Evolutionary conservation across 225 moss, liverwort and hornwort species (phyloP).

Genomic region (Pseudoscleropodium purum): DNA sequence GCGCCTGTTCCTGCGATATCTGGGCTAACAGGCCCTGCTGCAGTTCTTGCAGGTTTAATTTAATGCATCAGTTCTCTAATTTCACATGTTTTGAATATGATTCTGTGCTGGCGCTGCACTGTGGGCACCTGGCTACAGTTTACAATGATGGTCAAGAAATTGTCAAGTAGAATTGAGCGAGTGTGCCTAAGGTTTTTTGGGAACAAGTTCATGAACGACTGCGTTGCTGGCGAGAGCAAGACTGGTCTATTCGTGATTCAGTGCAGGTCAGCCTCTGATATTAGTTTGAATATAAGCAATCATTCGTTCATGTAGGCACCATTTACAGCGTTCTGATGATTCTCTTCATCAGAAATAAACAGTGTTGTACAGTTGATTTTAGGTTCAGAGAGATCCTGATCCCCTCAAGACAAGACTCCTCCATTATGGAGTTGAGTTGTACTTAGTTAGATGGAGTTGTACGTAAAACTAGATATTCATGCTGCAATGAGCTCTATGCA

Average conservation of each 20-base stretch:
- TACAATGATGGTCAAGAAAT: background rate
- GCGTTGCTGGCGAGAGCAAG: background rate
- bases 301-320: slow-evolving; percentile 9
- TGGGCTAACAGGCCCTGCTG: slow-evolving; percentile 82
- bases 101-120: background rate
- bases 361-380: slow-evolving; percentile 38
- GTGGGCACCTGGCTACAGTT: background rate
- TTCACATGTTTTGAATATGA: background rate
- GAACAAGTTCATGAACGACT: slow-evolving; percentile 3
- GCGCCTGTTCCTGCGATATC: slow-evolving; percentile 37
- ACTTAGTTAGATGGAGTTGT: slow-evolving; percentile 36
- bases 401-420: slow-evolving; percentile 31
- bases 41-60: slow-evolving; percentile 76
- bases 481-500: slow-evolving; percentile 22
- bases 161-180: slow-evolving; percentile 8
- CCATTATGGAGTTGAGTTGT: slow-evolving; percentile 27
- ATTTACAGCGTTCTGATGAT: slow-evolving; percentile 30
- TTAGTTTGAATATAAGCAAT: slow-evolving; percentile 12
- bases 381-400: slow-evolving; percentile 17
- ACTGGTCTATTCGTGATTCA: background rate
- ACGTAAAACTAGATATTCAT: slow-evolving; percentile 26
- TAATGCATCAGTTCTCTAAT: slow-evolving; percentile 5
- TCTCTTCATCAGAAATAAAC: slow-evolving; percentile 25
- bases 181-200: background rate
- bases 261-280: slow-evolving; percentile 8